A percentile compares a stretch with the other conserved stretches of the same genome.
phyloP scores from a whole-genome alignment of 257 asterid genomes.

The Phtheirospermum japonicum region DNA sequence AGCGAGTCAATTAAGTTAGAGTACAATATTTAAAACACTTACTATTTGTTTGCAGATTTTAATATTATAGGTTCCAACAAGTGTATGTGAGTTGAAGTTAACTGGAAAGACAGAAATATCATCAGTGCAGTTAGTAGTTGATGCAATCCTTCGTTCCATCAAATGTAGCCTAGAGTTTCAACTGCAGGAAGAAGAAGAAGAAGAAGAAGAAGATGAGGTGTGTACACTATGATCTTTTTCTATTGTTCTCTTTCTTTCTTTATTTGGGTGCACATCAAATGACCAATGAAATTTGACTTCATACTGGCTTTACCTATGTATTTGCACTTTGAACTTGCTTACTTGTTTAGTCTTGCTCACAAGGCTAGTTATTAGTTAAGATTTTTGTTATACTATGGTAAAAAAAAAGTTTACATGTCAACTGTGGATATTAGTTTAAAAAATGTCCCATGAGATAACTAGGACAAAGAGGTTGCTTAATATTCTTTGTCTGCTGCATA shows the following conservation, averaged over 20 bases:
- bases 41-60: conserved; percentile 30
- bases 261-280: neutral
- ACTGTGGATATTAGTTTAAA: neutral
- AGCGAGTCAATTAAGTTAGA: no score
- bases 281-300: neutral
- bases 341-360: no score
- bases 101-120: conserved; percentile 25
- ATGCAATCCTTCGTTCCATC: conserved; percentile 44
- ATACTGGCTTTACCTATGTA: neutral
- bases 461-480: neutral
- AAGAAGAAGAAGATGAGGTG: conserved; percentile 40
- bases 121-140: conserved; percentile 38
- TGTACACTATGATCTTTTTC: neutral
- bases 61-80: conserved; percentile 40
- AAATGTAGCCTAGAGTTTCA: conserved; percentile 47
- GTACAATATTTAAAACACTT: no score
- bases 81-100: conserved; percentile 24
- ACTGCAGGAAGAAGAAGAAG: conserved; percentile 36
- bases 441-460: conserved; percentile 13
- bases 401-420: neutral
- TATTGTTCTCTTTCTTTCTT: neutral
- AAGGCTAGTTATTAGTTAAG: no score
- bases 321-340: neutral
- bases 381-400: neutral
- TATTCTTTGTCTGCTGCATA: conserved; percentile 15